Conservation (phyloP, 148 eudicot genomes). For the Cornus suecica region DNA sequence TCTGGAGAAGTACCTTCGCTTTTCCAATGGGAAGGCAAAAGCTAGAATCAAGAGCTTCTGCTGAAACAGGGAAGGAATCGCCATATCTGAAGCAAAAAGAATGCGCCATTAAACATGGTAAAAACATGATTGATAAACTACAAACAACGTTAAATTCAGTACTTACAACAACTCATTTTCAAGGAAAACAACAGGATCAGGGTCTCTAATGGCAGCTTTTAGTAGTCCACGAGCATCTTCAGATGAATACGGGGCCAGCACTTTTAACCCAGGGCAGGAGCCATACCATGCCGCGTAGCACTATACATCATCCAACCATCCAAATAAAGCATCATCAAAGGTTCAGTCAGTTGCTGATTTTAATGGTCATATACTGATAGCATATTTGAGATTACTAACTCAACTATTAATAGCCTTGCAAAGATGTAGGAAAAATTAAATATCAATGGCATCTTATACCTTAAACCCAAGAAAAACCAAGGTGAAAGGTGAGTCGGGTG, state of each 20-base stretch:
- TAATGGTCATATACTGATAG: neutral
- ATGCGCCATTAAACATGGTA: neutral
- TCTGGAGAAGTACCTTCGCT: slow-evolving; percentile 61
- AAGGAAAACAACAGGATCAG: slow-evolving; percentile 88
- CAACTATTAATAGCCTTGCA: no score
- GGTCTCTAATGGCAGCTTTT: slow-evolving; percentile 96
- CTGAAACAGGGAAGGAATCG: slow-evolving; percentile 78
- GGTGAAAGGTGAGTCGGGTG: no score
- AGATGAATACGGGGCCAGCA: slow-evolving; percentile 64
- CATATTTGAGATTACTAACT: no score
- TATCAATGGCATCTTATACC: no score
- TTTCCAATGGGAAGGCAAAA: slow-evolving; percentile 80
- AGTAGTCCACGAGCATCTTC: slow-evolving; percentile 86
- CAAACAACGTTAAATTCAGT: neutral
- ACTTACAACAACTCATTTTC: slow-evolving; percentile 89
- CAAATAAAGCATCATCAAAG: slow-evolving; percentile 3
- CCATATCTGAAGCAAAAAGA: slow-evolving; percentile 50
- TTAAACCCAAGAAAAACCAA: no score
- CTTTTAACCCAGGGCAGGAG: slow-evolving; percentile 72
- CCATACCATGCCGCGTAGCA: slow-evolving; percentile 85
- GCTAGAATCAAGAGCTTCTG: slow-evolving; percentile 74
- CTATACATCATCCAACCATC: slow-evolving; percentile 25
- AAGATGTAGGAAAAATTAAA: no score
- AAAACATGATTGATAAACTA: neutral
- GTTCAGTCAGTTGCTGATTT: neutral